Base-by-base conservation (phyloP, 2,329 filamentous ascomycete genomes). In the Zymoseptoria pseudotritici region DNA sequence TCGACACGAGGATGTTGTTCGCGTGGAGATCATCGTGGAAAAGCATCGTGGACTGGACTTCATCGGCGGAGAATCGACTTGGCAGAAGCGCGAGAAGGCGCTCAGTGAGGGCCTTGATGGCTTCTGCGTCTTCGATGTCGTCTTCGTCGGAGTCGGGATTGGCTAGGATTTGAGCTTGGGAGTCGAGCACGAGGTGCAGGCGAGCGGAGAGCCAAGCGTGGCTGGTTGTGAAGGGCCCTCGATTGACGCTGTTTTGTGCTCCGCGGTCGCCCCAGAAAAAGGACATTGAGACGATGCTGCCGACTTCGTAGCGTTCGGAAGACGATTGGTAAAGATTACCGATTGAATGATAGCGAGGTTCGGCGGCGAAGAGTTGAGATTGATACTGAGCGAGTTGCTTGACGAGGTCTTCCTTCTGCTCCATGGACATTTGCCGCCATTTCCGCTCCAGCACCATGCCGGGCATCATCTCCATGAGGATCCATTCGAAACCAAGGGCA, bases 401-500 rank as follows among this genome's bases (percentile, higher is more conserved):
- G 3, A 63, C 50, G 19, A 58, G 21, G 22, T 22, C 13, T 8
- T 54, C 36, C 42, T 61, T 63, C 2, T 58, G 53, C 17, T 29
- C 19, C 29, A 58, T 31, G 1, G 59, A 24, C 2, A 63, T 36
- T 4, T 51, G 13, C 4, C 22, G 22, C 61, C 61, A 61, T n/a
- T 53, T 20, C 7, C 36, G 5, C 11, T 52, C n/a, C 9, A 61
- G 53, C 6, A 11, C 2, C 9, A 19, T 7, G n/a, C 61, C 61
- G 3, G 31, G 51, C 24, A 59, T 53, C 2, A 49, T n/a, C 26
- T 59, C 55, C 57, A 63, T 63, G 46, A 63, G 19, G 29, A 59
- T 55, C 36, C 58, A 63, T 11, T 56, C 26, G 10, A 55, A 52
- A 9, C 57, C 50, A 5, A 62, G 49, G 4, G 31, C 50, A 55